A percentile compares a stretch with the other conserved stretches of the same genome.
phyloP scores from a whole-genome alignment of 2,329 filamentous ascomycete species.

The Trichoderma koningii region DNA sequence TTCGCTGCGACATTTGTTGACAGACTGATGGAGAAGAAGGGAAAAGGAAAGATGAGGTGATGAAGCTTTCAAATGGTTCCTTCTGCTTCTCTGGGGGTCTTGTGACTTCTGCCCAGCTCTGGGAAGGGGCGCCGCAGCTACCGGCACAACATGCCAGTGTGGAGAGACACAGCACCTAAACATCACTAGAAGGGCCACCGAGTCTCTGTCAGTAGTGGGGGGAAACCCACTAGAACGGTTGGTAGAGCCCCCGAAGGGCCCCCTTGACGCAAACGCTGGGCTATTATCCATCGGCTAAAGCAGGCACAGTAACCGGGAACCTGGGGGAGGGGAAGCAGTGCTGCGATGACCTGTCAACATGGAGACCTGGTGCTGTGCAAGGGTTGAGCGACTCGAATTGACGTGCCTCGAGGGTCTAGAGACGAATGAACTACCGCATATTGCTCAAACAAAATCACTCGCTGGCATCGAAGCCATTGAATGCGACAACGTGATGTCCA shows the following conservation, averaged over 20 bases:
- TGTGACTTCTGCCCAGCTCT: constrained; percentile 22
- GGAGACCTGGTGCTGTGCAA: no score
- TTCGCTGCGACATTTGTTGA: background rate
- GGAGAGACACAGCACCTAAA: constrained; percentile 1
- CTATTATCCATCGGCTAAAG: constrained; percentile 14
- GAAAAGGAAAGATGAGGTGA: background rate
- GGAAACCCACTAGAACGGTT: constrained; percentile 8
- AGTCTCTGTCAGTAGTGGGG: constrained; percentile 17
- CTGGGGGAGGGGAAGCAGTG: background rate
- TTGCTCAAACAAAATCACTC: background rate
- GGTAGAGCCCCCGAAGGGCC: background rate
- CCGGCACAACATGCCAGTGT: constrained; percentile 21
- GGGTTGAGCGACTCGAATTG: no score
- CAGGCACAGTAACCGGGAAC: constrained; percentile 6
- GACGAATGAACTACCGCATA: no score
- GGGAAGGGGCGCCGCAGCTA: constrained; percentile 11
- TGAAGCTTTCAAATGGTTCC: background rate
- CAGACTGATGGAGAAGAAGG: background rate
- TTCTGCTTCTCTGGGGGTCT: constrained; percentile 2
- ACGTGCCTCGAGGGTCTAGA: no score
- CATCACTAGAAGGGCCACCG: background rate
- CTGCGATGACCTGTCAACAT: background rate
- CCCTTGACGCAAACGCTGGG: constrained; percentile 16
- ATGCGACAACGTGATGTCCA: constrained; percentile 7
- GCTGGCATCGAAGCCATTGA: background rate